These are phyloP conservation scores for Papiliotrema terrestris DNA, from an alignment of 1,284 basidiomycete genomes.

Conservation along the genomic window DNA sequence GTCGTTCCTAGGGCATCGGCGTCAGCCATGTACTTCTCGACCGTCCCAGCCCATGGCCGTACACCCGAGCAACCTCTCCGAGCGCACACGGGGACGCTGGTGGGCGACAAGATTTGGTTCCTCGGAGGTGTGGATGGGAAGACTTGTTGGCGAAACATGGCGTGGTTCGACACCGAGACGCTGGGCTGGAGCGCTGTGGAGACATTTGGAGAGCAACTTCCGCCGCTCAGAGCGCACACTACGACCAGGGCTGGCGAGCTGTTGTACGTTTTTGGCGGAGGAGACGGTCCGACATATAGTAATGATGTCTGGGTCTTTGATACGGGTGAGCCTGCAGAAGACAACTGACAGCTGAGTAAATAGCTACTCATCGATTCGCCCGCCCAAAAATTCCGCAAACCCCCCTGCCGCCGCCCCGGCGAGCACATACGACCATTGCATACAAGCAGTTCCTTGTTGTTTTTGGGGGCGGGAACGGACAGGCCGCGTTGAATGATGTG, in stretches of 20 bases:
- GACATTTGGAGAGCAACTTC: constrained; percentile 68
- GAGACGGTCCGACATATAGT: constrained; percentile 62
- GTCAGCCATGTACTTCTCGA: constrained; percentile 77
- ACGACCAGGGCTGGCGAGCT: constrained; percentile 74
- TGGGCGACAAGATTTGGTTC: constrained; percentile 77
- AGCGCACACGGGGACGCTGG: constrained; percentile 77
- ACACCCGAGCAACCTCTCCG: constrained; percentile 72
- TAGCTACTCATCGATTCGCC: constrained; percentile 62
- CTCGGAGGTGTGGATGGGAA: constrained; percentile 85
- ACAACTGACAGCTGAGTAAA: not conserved
- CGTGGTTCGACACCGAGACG: constrained; percentile 84
- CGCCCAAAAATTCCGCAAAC: constrained; percentile 36
- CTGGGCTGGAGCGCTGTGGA: constrained; percentile 83
- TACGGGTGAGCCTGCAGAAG: constrained; percentile 52
- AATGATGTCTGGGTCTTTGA: constrained; percentile 75
- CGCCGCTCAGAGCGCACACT: constrained; percentile 81
- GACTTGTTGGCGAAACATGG: constrained; percentile 67
- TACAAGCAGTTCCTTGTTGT: constrained; percentile 73
- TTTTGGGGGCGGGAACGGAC: constrained; percentile 88
- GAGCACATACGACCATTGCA: constrained; percentile 80
- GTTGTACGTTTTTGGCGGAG: constrained; percentile 81
- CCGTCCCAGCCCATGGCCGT: constrained; percentile 71
- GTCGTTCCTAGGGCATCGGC: constrained; percentile 27
- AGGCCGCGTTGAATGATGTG: constrained; percentile 81
- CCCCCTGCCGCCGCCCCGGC: constrained; percentile 62